Evolutionary conservation across 202 grass and related monocot species (phyloP).

Genomic region (Digitaria exilis): DNA sequence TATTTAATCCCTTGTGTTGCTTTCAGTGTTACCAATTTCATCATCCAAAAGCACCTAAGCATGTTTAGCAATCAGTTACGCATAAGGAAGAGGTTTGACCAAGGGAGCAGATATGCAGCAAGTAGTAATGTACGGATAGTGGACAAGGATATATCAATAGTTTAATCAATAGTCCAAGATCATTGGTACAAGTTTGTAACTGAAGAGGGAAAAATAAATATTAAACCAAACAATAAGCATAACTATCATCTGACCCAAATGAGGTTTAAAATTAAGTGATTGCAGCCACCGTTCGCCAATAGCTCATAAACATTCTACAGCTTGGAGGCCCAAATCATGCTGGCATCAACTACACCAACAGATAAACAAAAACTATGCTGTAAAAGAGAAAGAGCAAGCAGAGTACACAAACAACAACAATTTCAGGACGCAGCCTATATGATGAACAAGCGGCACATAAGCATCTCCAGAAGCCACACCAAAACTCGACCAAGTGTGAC

Average conservation of each 20-base stretch:
- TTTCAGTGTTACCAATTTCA: constrained; percentile 22
- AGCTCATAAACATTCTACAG: not conserved
- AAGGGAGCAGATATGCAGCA: constrained; percentile 25
- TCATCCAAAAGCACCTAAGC: not conserved
- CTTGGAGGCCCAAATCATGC: constrained; percentile 10
- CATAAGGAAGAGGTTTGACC: constrained; percentile 2
- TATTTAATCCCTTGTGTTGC: constrained; percentile 22
- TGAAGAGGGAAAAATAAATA: constrained; percentile 14
- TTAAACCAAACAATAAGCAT: constrained; percentile 32
- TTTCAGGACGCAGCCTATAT: constrained; percentile 22
- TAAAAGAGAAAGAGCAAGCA: not conserved
- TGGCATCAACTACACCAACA: constrained; percentile 15
- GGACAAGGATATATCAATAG: not conserved
- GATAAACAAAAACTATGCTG: not conserved
- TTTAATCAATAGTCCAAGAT: constrained; percentile 24
- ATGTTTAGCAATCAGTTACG: constrained; percentile 9
- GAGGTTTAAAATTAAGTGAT: not conserved
- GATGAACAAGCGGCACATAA: constrained; percentile 9
- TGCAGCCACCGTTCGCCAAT: constrained; percentile 11
- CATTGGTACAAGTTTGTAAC: constrained; percentile 24
- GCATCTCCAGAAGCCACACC: constrained; percentile 11
- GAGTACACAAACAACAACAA: constrained; percentile 14
- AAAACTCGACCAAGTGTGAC: not conserved
- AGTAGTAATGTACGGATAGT: constrained; percentile 35
- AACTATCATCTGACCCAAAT: constrained; percentile 18